These are phyloP conservation scores for Lachnellula occidentalis DNA, from an alignment of 2,329 filamentous ascomycete genomes.

Conservation along the genomic window DNA sequence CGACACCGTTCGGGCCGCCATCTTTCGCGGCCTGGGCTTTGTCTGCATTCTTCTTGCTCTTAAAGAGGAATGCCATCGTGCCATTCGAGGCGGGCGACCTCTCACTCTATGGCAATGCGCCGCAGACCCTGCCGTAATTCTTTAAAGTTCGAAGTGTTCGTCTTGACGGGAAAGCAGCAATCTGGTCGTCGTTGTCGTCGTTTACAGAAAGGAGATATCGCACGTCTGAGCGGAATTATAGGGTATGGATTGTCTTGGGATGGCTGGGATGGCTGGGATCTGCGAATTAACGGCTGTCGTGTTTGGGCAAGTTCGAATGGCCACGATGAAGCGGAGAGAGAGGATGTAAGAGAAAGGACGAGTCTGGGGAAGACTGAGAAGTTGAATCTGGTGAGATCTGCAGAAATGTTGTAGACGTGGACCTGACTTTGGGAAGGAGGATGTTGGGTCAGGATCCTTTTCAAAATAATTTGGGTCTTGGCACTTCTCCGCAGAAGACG, in stretches of 20 bases:
- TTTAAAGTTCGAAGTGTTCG: slow-evolving; percentile 1
- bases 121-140: not conserved
- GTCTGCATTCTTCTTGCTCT: slow-evolving; percentile 72
- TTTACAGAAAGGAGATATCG: slow-evolving; percentile 7
- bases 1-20: slow-evolving; percentile 18
- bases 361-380: not conserved
- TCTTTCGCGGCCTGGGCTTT: slow-evolving; percentile 42
- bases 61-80: slow-evolving; percentile 76
- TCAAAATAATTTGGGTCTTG: too few species aligned
- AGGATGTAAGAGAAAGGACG: not conserved
- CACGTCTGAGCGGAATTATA: slow-evolving; percentile 7
- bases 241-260: not conserved
- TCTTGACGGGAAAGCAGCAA: slow-evolving; percentile 2
- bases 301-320: not conserved
- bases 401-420: too few species aligned
- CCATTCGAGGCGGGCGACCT: slow-evolving; percentile 29
- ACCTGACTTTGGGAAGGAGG: too few species aligned
- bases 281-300: not conserved
- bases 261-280: not conserved
- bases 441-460: too few species aligned
- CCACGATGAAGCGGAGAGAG: not conserved
- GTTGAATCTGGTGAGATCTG: too few species aligned
- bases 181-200: slow-evolving; percentile 3
- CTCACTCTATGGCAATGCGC: slow-evolving; percentile 20
- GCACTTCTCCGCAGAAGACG: too few species aligned